Conservation (phyloP, 371 early-diverging fungal species). For the Capillidium heterosporum region DNA sequence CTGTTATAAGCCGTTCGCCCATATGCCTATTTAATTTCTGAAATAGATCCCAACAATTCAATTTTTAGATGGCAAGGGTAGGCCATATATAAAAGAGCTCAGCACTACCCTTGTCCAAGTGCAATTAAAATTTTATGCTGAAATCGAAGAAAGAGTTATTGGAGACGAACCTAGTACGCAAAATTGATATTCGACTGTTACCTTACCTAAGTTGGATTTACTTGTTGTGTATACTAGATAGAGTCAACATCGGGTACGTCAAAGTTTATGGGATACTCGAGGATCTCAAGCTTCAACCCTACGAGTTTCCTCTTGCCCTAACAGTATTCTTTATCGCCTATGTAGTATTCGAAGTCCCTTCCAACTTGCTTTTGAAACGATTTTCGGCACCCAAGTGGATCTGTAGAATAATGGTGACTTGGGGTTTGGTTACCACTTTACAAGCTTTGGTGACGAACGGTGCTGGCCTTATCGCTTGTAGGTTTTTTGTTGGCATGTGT, state of each 20-base stretch:
- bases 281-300: background rate
- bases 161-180: constrained; percentile 29
- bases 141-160: too few species aligned
- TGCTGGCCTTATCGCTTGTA: background rate
- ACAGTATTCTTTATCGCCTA: constrained; percentile 5
- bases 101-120: too few species aligned
- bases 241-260: constrained; percentile 42
- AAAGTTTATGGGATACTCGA: background rate
- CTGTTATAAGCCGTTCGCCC: too few species aligned
- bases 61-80: too few species aligned
- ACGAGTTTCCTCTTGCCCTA: background rate
- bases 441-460: background rate
- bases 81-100: too few species aligned
- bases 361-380: background rate
- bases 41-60: too few species aligned
- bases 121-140: too few species aligned
- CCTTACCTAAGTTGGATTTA: constrained; percentile 51
- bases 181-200: constrained; percentile 42
- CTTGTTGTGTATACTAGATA: constrained; percentile 50
- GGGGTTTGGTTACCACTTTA: background rate
- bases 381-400: background rate
- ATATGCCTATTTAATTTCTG: too few species aligned
- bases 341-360: background rate
- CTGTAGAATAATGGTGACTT: background rate
- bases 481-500: constrained; percentile 1